Base-by-base conservation (phyloP, 2,329 filamentous ascomycete genomes). In the Drechslerella stenobrocha region DNA sequence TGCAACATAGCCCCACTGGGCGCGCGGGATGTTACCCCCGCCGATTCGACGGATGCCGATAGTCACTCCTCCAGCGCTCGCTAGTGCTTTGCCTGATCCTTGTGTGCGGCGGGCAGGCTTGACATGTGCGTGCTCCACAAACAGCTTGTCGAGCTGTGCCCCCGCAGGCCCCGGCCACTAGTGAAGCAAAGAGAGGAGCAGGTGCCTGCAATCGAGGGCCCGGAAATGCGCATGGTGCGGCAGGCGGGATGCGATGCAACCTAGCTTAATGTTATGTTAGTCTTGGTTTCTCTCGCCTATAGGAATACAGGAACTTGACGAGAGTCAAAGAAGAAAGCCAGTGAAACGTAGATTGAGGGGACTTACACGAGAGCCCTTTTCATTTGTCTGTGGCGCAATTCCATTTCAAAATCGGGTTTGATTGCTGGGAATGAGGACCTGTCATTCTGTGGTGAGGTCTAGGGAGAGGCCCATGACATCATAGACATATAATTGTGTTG, bases 191-290 rank as follows among this genome's bases (percentile, higher is more conserved):
- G 15, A 20, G 3, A 42, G 37, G 37, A 42, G 15, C 37, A 42
- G 9, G 4, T 42, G n/a, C n/a, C n/a, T n/a, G 37, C 37, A 2
- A 42, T 50, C 63, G 60, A 46, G 45, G 51, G 46, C 13, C 55
- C 35, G 60, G 60, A 66, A 57, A 52, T 67, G 63, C 61, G 61
- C 61, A 51, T 34, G 61, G 61, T 67, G 63, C 63, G 63, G 63
- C 63, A 67, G 34, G 40, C 44, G 35, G 24, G 52, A 58, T 40
- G 23, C 42, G 30, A 20, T 28, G 24, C 45, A 51, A 52, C 45
- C 56, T 55, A 65, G 37, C 37, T 57, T 47, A 57, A 18, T n/a
- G n/a, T 42, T 32, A 40, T 6, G 5, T 22, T 11, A 9, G n/a
- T n/a, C n/a, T n/a, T n/a, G n/a, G n/a, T n/a, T n/a, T n/a, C n/a